Evolutionary conservation across 257 asterid genomes (phyloP), one percentile per base, ranked within the genome.

Genomic region (Solanum microdontum): DNA sequence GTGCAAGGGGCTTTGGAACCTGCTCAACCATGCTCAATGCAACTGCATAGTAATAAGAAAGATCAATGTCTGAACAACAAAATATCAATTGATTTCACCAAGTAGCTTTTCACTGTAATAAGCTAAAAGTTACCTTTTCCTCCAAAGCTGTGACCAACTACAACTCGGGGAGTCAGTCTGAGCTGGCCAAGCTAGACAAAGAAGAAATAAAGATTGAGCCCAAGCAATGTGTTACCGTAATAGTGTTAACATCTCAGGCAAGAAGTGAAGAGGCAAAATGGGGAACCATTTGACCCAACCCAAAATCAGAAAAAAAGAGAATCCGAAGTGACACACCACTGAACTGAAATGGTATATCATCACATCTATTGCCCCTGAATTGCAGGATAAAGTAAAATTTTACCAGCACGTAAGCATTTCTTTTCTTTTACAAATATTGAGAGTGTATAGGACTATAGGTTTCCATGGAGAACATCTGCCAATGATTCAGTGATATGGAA

Each of bases 1-100:
- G 96, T 84, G 98, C 99, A 26, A 97, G 98, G 84, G 99, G 99
- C 88, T 97, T 97, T 83, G 99, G 91, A 87, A 92, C 99, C 92
- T 97, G 99, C 88, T 97, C 97, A 88, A 95, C 98, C 98, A 97
- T 95, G 93, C 99, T 97, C 94, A 97, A 92, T 33, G 99, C 98
- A 91, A 97, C 99, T 96, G 93, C 91, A 91, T 62, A 30, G 84
- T 82, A 85, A 64, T 7, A 86, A 83, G 87, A 88, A 82, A 58
- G 82, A 90, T 48, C 28, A 82, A 48, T 82, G 70, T 19, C 85
- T 11, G 11, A 82, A 48, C 77, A 84, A 83, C 84, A 82, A 33
- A 40, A 2, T 26, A 62, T 23, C 77, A 55, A 34, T 33, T 24
- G 66, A 72, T 60, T 33, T 32, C 36, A 58, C 60, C 83, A 36